These are phyloP conservation scores for Nematocida sp. DNA, from an alignment of 371 early-diverging fungal genomes.

Conservation along the genomic window DNA sequence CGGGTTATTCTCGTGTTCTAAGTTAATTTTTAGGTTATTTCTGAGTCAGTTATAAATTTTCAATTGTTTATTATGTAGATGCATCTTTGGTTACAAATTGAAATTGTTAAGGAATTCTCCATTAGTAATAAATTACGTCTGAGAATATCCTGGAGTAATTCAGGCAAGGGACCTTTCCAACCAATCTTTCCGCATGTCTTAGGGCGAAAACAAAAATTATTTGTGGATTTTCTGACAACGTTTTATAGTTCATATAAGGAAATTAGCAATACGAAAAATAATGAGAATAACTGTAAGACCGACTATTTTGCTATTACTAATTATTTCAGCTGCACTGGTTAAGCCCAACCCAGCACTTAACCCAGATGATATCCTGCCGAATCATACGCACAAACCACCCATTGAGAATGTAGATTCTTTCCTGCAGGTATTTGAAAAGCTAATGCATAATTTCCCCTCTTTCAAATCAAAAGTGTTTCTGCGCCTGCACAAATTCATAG, in stretches of 20 bases:
- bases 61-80: too few relatives aligned
- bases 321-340: background rate
- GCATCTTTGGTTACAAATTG: too few relatives aligned
- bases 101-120: too few relatives aligned
- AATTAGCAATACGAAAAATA: slow-evolving; percentile 2
- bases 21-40: too few relatives aligned
- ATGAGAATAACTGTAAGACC: slow-evolving; percentile 8
- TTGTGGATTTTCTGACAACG: slow-evolving; percentile 22
- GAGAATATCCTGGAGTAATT: too few relatives aligned
- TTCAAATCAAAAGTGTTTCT: background rate
- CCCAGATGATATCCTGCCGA: slow-evolving; percentile 6
- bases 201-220: slow-evolving; percentile 39
- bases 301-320: background rate
- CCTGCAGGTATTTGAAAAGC: slow-evolving; percentile 13
- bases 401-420: slow-evolving; percentile 9
- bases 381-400: background rate
- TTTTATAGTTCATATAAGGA: slow-evolving; percentile 51
- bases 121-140: too few relatives aligned
- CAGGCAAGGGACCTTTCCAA: too few relatives aligned
- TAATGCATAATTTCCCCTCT: slow-evolving; percentile 13
- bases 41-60: too few relatives aligned
- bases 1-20: too few relatives aligned
- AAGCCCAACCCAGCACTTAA: background rate
- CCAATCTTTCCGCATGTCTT: too few relatives aligned
- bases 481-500: slow-evolving; percentile 15